phyloP scores from a whole-genome alignment of 176 grass and related monocot genomes.

The Cymbopogon citratus region DNA sequence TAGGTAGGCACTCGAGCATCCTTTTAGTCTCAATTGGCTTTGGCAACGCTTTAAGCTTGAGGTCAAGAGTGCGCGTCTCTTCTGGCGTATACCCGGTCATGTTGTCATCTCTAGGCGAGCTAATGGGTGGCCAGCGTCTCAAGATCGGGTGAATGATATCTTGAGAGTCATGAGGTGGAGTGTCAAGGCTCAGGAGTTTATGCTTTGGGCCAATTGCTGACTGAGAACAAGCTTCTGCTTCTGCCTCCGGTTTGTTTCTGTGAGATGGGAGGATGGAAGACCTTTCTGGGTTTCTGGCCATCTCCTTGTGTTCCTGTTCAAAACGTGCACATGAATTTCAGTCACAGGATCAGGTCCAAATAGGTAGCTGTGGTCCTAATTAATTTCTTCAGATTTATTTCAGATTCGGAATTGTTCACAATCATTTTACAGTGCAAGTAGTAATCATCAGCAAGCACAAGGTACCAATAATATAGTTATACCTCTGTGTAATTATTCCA shows the following conservation, averaged over 20 bases:
- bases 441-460: conserved; percentile 18
- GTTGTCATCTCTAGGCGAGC: conserved; percentile 25
- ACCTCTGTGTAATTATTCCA: conserved; percentile 46
- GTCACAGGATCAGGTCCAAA: background rate
- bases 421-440: background rate
- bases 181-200: conserved; percentile 20
- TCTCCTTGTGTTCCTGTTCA: conserved; percentile 38
- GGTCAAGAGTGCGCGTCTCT: conserved; percentile 23
- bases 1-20: conserved; percentile 62
- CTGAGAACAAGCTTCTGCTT: conserved; percentile 9
- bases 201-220: conserved; percentile 29
- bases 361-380: conserved; percentile 9
- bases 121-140: conserved; percentile 34
- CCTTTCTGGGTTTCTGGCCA: background rate
- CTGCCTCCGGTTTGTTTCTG: conserved; percentile 8
- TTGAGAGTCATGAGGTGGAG: conserved; percentile 13
- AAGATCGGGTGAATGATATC: conserved; percentile 8
- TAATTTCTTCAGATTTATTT: conserved; percentile 16
- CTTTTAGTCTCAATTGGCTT: conserved; percentile 41
- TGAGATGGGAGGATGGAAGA: background rate
- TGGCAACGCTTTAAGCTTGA: conserved; percentile 28
- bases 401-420: conserved; percentile 21
- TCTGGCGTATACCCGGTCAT: background rate
- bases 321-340: conserved; percentile 21
- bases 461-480: conserved; percentile 23